Base-by-base conservation (phyloP, 345 rosid species). In the Gossypium raimondii region DNA sequence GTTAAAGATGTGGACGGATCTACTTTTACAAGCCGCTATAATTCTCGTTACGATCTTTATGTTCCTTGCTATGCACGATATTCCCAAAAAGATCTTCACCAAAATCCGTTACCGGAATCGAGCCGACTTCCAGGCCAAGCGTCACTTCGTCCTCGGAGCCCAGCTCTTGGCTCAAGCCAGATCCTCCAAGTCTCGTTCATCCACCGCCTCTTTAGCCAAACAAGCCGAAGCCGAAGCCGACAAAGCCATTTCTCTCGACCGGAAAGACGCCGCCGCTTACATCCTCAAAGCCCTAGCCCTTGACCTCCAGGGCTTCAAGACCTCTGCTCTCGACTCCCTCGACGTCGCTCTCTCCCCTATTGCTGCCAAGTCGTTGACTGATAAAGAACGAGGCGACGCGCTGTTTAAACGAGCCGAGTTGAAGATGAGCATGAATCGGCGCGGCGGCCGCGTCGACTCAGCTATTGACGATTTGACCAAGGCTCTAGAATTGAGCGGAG, bases 121-220 rank as follows among this genome's bases (percentile, higher is more conserved):
- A 41, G 72, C 81, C 68, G 67, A 51, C n/a, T 34, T 81, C 63
- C 84, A 83, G 53, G 85, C 93, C 67, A 89, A 87, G 84, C 87
- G 85, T 57, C 91, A 85, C 78, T 89, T 89, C 85, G 89, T 89
- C 77, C 61, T 64, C 59, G 93, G 91, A 67, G 93, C 93, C 24
- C 93, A 87, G 87, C 83, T 85, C 63, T 77, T 87, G 3, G 61
- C 86, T 55, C 77, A 82, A 71, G 94, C 94, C 73, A 77, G 87
- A 73, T 86, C 90, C 70, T 74, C 89, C 79, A 77, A 81, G 58
- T 76, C 88, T 69, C 81, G 82, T 56, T 77, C 91, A 70, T 41
- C 80, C 58, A 25, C 87, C 76, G 50, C 79, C 27, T 73, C 89
- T 70, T 45, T 86, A 3, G 94, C 94, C 82, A 76, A 82, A 71